Conservation (phyloP, 139 green algal genomes). For the Chlamydomonas applanata region DNA sequence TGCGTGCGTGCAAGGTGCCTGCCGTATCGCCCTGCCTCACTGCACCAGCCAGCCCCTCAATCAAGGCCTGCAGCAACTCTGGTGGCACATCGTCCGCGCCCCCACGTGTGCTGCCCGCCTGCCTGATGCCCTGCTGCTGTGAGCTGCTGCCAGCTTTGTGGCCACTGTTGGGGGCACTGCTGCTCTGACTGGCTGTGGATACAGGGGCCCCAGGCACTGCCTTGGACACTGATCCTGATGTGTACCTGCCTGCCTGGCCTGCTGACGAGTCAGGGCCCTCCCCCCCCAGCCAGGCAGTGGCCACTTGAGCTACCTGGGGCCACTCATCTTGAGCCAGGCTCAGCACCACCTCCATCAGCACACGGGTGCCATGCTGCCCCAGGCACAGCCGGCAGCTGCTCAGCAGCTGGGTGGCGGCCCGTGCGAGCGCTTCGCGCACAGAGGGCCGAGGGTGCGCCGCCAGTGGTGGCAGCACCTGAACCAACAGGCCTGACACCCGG, state of each 20-base stretch:
- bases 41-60: constrained; percentile 31
- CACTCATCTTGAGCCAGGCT: constrained; percentile 64
- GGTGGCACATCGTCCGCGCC: not conserved
- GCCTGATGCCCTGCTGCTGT: constrained; percentile 15
- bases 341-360: constrained; percentile 22
- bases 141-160: no score
- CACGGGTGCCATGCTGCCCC: constrained; percentile 1
- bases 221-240: no score
- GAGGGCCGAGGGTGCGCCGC: constrained; percentile 39
- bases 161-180: no score
- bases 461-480: constrained; percentile 55
- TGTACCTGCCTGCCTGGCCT: no score
- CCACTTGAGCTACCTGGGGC: constrained; percentile 37
- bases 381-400: constrained; percentile 32
- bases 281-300: constrained; percentile 30
- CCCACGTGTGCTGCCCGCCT: no score
- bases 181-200: no score
- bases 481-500: constrained; percentile 47
- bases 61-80: constrained; percentile 30
- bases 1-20: constrained; percentile 39
- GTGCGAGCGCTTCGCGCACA: constrained; percentile 49
- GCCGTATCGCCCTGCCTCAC: constrained; percentile 38
- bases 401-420: constrained; percentile 44
- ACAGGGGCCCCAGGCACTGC: no score
- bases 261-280: no score